Percentiles rank a stretch among this genome's conserved stretches.
Conservation (phyloP, 768 basidiomycete genomes). For the Lanmaoa rubissima region DNA sequence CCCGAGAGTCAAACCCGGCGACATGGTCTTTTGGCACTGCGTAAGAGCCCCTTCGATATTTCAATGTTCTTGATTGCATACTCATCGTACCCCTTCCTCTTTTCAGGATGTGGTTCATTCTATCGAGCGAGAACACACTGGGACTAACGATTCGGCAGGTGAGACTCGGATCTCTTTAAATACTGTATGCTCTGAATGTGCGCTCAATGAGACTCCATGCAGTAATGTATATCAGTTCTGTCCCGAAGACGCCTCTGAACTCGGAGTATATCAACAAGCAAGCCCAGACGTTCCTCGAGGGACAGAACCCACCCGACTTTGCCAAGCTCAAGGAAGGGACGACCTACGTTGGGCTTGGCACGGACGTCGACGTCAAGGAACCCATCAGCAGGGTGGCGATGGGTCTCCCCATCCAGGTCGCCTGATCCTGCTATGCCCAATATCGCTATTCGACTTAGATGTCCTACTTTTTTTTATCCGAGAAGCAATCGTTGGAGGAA, state of each 20-base stretch:
- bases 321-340: slow-evolving; percentile 45
- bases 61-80: neutral
- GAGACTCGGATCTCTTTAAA: slow-evolving; percentile 1
- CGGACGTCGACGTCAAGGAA: slow-evolving; percentile 37
- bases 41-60: slow-evolving; percentile 26
- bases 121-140: slow-evolving; percentile 51
- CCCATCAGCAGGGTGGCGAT: slow-evolving; percentile 40
- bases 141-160: slow-evolving; percentile 57
- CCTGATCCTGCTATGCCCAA: neutral
- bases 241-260: slow-evolving; percentile 63
- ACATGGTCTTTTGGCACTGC: slow-evolving; percentile 79
- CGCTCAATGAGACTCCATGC: neutral
- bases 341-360: slow-evolving; percentile 39
- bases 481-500: neutral
- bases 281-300: slow-evolving; percentile 56
- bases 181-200: neutral
- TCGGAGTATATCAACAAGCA: slow-evolving; percentile 60
- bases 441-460: neutral
- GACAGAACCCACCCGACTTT: slow-evolving; percentile 72
- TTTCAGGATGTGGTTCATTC: slow-evolving; percentile 45
- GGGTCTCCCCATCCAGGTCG: slow-evolving; percentile 36
- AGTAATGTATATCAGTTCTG: slow-evolving; percentile 81
- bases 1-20: slow-evolving; percentile 71
- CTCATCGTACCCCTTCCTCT: slow-evolving; percentile 10
- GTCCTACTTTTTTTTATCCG: neutral